These are phyloP conservation scores for Mycena vitilis DNA, from an alignment of 768 basidiomycete species.

Conservation along the genomic window DNA sequence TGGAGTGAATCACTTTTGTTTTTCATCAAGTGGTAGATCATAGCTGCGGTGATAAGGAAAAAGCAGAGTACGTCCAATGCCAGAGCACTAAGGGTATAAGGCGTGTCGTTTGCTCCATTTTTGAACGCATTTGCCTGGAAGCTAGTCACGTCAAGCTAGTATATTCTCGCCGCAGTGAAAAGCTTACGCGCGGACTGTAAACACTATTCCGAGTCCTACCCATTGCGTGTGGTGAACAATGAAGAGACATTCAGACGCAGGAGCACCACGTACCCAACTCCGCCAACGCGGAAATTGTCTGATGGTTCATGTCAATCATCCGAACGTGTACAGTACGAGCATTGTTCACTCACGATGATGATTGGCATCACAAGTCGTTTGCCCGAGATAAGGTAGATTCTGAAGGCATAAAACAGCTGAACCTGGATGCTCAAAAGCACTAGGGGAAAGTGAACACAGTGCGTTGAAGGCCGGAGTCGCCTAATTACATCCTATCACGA, in stretches of 20 bases:
- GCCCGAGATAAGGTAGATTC: slow-evolving; percentile 15
- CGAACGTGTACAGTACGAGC: background rate
- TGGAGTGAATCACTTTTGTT: slow-evolving; percentile 5
- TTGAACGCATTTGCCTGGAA: slow-evolving; percentile 21
- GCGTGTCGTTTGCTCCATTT: background rate
- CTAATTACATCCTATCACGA: background rate
- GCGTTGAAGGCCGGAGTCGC: background rate
- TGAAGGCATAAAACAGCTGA: slow-evolving; percentile 15
- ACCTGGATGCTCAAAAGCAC: slow-evolving; percentile 8
- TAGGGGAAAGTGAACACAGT: slow-evolving; percentile 4
- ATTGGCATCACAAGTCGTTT: slow-evolving; percentile 19
- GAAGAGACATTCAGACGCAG: background rate
- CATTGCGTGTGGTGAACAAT: background rate
- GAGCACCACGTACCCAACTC: slow-evolving; percentile 8
- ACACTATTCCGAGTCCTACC: slow-evolving; percentile 12
- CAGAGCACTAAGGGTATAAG: background rate
- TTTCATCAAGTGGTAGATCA: slow-evolving; percentile 16
- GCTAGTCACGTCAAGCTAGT: slow-evolving; percentile 6
- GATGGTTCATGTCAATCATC: background rate
- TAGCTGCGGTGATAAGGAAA: slow-evolving; percentile 16
- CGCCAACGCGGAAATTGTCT: slow-evolving; percentile 1
- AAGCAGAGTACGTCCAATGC: background rate
- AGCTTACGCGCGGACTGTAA: slow-evolving; percentile 10
- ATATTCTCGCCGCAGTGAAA: background rate
- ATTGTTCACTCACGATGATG: slow-evolving; percentile 8